Conservation (phyloP, 345 rosid genomes). For the Rhodamnia rubescens region DNA sequence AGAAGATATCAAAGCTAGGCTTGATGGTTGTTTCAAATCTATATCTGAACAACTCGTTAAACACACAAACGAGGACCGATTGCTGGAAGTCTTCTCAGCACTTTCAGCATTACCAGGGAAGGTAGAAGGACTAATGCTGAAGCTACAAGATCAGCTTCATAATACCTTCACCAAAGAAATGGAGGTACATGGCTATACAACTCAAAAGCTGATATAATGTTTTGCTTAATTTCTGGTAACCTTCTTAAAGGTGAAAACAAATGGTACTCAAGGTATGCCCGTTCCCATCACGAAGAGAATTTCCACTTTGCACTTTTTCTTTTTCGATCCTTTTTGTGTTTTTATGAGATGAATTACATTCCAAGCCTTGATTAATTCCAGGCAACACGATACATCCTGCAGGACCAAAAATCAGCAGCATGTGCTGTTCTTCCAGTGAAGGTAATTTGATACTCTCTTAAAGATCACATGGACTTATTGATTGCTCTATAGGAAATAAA, state of each 20-base stretch:
- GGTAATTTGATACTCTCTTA: conserved; percentile 14
- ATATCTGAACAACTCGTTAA: conserved; percentile 50
- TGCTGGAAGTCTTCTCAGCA: conserved; percentile 29
- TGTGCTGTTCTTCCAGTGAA: conserved; percentile 21
- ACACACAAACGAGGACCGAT: conserved; percentile 32
- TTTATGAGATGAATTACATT: background rate
- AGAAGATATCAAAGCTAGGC: conserved; percentile 43
- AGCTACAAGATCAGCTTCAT: conserved; percentile 40
- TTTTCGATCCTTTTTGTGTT: background rate
- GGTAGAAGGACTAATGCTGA: conserved; percentile 38
- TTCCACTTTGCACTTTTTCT: background rate
- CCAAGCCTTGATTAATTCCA: conserved; percentile 2
- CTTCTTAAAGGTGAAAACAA: background rate
- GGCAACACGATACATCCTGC: conserved; percentile 28
- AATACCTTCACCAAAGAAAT: conserved; percentile 36
- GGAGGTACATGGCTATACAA: conserved; percentile 29
- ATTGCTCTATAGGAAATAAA: background rate
- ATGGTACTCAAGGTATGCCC: background rate
- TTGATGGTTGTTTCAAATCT: conserved; percentile 50
- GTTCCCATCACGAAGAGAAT: background rate
- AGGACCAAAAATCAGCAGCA: conserved; percentile 23
- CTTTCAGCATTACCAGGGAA: conserved; percentile 50
- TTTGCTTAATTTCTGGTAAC: background rate
- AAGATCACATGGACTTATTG: background rate
- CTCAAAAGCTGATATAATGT: background rate